A percentile compares a stretch with the other conserved stretches of the same genome.
Conservation (phyloP, 2,329 filamentous ascomycete species). For the Epichloe sylvatica region DNA sequence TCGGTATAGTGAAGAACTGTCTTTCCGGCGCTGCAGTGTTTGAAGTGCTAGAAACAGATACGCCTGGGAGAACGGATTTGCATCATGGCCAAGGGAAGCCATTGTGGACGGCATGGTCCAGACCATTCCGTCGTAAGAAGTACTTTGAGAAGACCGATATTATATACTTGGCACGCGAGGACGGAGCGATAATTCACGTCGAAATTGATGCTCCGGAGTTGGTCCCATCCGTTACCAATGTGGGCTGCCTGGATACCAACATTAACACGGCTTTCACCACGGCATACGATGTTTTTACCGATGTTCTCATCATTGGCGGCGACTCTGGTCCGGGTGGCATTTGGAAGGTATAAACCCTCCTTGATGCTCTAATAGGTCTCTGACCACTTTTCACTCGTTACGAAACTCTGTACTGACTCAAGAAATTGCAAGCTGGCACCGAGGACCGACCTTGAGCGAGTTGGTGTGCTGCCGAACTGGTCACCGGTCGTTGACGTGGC, state of each 20-base stretch:
- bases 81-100: constrained; percentile 36
- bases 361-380: not conserved
- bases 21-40: constrained; percentile 37
- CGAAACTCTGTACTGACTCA: not conserved
- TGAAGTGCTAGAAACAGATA: constrained; percentile 27
- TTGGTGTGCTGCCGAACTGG: constrained; percentile 47
- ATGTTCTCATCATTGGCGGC: constrained; percentile 69
- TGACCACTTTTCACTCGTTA: constrained; percentile 5
- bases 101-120: constrained; percentile 74
- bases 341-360: constrained; percentile 42
- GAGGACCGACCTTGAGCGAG: constrained; percentile 32
- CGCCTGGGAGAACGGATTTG: constrained; percentile 27
- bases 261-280: constrained; percentile 74
- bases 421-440: constrained; percentile 32
- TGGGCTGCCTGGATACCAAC: constrained; percentile 55
- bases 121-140: constrained; percentile 52
- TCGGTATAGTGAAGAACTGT: constrained; percentile 42
- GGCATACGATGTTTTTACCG: constrained; percentile 51
- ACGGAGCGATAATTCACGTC: constrained; percentile 63
- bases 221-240: constrained; percentile 39
- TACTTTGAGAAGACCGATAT: constrained; percentile 56
- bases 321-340: constrained; percentile 65
- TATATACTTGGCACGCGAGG: constrained; percentile 77
- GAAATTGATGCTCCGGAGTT: constrained; percentile 48
- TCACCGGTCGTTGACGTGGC: constrained; percentile 42